Conservation (phyloP, 2,329 filamentous ascomycete genomes). For the Botrytis fabae region DNA sequence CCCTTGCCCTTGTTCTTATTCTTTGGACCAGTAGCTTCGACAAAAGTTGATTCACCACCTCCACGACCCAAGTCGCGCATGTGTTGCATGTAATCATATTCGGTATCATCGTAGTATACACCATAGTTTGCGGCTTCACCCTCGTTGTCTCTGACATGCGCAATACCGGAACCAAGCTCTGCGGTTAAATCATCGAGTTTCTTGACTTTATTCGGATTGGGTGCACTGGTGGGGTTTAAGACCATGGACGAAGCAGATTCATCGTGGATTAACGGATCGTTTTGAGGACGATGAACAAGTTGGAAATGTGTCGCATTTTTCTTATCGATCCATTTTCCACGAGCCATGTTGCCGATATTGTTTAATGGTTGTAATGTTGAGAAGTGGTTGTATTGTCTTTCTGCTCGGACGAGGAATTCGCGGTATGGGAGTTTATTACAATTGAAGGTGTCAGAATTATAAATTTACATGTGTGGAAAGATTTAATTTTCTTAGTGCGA, state of each 20-base stretch:
- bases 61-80: conserved; percentile 80
- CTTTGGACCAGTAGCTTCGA: conserved; percentile 66
- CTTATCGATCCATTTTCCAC: conserved; percentile 64
- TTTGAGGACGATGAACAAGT: conserved; percentile 92
- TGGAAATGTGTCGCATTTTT: conserved; percentile 91
- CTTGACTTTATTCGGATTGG: conserved; percentile 58
- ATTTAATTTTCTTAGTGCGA: conserved; percentile 23
- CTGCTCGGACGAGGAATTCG: background rate
- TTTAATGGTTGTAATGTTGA: background rate
- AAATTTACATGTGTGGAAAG: conserved; percentile 24
- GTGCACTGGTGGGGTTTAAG: conserved; percentile 65
- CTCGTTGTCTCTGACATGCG: conserved; percentile 78
- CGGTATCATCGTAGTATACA: conserved; percentile 90
- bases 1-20: conserved; percentile 71
- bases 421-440: background rate
- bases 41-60: conserved; percentile 72
- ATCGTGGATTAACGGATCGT: conserved; percentile 97
- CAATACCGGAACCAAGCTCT: conserved; percentile 69
- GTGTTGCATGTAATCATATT: conserved; percentile 99
- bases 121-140: conserved; percentile 94
- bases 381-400: background rate
- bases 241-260: conserved; percentile 85
- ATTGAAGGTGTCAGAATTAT: background rate
- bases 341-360: conserved; percentile 42
- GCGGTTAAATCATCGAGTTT: conserved; percentile 73